These are phyloP conservation scores for Colletotrichum filicis DNA, from an alignment of 2,329 filamentous ascomycete species.

Conservation along the genomic window DNA sequence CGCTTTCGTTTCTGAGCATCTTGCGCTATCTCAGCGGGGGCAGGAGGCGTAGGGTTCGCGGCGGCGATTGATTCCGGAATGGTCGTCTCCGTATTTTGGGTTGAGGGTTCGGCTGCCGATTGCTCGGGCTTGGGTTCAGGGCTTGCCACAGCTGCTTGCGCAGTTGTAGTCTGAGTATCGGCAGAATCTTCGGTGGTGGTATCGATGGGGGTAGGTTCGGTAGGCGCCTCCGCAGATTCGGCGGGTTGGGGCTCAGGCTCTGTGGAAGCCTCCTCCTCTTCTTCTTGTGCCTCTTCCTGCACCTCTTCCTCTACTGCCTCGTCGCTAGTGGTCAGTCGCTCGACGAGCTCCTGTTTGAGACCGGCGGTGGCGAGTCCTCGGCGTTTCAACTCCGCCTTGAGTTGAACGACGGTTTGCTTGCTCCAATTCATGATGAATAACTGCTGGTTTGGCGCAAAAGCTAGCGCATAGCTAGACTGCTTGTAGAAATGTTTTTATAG, in stretches of 20 bases:
- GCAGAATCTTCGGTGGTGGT: conserved; percentile 10
- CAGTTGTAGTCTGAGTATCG: neutral
- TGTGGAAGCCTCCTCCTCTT: conserved; percentile 18
- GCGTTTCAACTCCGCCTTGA: conserved; percentile 79
- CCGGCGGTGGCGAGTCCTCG: conserved; percentile 77
- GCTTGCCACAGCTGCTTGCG: conserved; percentile 40
- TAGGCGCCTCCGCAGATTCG: conserved; percentile 33
- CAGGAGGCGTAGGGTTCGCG: conserved; percentile 28
- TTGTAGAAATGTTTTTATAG: neutral
- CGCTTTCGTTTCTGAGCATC: conserved; percentile 75
- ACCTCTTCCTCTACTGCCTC: neutral
- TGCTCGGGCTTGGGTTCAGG: neutral
- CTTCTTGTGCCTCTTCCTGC: conserved; percentile 12
- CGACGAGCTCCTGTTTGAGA: conserved; percentile 77
- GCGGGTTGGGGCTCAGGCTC: conserved; percentile 12
- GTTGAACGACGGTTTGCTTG: conserved; percentile 77
- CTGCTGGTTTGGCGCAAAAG: conserved; percentile 39
- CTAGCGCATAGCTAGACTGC: conserved; percentile 29
- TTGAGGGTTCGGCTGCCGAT: neutral
- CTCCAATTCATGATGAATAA: conserved; percentile 58
- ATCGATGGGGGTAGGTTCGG: conserved; percentile 20
- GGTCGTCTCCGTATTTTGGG: conserved; percentile 1
- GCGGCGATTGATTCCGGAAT: conserved; percentile 5
- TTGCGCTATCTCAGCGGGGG: conserved; percentile 44
- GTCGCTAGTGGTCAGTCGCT: conserved; percentile 65